Evolutionary conservation across 352 stramenopile genomes (phyloP).

Genomic region (Phytopythium sindhum): DNA sequence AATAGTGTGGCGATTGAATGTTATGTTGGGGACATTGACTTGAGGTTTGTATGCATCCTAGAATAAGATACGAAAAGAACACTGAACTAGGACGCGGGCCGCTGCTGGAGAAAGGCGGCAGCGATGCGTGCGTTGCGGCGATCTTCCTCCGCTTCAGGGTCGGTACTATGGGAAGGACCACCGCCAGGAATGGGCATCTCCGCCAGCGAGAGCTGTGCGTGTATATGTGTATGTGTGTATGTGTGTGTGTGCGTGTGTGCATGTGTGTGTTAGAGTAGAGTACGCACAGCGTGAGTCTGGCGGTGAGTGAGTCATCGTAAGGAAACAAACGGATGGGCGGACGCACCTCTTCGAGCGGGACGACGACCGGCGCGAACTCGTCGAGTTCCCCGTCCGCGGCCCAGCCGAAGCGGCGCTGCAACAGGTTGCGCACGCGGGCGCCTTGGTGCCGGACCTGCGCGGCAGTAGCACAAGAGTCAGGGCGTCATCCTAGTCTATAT

Average conservation of each 20-base stretch:
- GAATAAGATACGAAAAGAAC: slow-evolving; percentile 15
- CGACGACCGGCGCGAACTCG: slow-evolving; percentile 49
- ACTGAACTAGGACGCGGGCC: slow-evolving; percentile 6
- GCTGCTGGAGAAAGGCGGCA: slow-evolving; percentile 21
- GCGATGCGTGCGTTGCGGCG: slow-evolving; percentile 26
- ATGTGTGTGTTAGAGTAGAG: no score
- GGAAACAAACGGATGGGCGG: neutral
- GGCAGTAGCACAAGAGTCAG: neutral
- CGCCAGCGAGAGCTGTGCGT: neutral
- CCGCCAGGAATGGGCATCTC: neutral
- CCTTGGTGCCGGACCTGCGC: slow-evolving; percentile 31
- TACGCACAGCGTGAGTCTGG: no score
- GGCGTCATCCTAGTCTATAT: neutral
- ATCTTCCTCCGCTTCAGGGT: slow-evolving; percentile 24
- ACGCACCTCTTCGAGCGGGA: slow-evolving; percentile 12
- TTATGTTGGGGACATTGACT: neutral
- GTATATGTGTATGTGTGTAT: no score
- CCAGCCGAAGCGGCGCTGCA: slow-evolving; percentile 38
- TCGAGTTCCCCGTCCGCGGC: slow-evolving; percentile 21
- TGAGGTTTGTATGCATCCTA: neutral
- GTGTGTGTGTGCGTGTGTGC: no score
- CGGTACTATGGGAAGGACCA: no score
- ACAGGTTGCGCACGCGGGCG: slow-evolving; percentile 27
- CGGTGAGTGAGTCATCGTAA: neutral
- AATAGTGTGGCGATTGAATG: slow-evolving; percentile 6